These are phyloP conservation scores for Mycosarcoma mackinlayi DNA, from an alignment of 1,284 basidiomycete genomes.

Conservation along the genomic window DNA sequence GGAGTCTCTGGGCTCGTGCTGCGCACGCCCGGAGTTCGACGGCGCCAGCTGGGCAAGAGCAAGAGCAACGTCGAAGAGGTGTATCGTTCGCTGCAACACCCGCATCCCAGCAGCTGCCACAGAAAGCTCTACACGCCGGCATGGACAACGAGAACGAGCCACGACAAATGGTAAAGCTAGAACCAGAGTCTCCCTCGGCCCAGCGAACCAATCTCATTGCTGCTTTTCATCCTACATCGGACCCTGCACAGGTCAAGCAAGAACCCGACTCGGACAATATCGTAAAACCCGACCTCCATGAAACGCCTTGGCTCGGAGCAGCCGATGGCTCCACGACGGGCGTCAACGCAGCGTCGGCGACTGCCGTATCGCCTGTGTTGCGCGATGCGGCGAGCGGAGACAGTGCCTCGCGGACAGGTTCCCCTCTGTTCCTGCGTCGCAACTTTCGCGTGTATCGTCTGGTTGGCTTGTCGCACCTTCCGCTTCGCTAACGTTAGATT, in stretches of 20 bases:
- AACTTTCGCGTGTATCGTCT: slow-evolving; percentile 34
- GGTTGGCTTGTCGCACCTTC: slow-evolving; percentile 16
- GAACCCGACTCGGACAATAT: slow-evolving; percentile 6
- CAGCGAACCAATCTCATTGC: neutral
- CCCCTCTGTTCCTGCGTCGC: slow-evolving; percentile 29
- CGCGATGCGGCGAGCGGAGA: neutral
- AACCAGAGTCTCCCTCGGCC: slow-evolving; percentile 11
- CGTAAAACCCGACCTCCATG: neutral
- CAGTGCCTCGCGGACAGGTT: neutral
- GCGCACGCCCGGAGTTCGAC: slow-evolving; percentile 4
- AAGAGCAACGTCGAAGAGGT: neutral
- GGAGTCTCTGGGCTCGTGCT: slow-evolving; percentile 29
- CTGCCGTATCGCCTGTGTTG: neutral
- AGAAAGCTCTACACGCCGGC: neutral
- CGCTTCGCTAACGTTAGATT: slow-evolving; percentile 1
- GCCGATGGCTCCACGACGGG: neutral
- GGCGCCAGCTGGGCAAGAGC: neutral
- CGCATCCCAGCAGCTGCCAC: neutral
- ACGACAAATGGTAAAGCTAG: slow-evolving; percentile 14
- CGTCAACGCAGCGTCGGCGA: neutral
- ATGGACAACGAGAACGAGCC: neutral
- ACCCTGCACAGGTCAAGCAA: neutral
- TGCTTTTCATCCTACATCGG: neutral
- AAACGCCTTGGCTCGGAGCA: neutral
- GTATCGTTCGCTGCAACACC: slow-evolving; percentile 11